Evolutionary conservation across 345 rosid species (phyloP), one percentile per base, ranked within the genome.

Genomic region (Melaleuca quinquenervia): DNA sequence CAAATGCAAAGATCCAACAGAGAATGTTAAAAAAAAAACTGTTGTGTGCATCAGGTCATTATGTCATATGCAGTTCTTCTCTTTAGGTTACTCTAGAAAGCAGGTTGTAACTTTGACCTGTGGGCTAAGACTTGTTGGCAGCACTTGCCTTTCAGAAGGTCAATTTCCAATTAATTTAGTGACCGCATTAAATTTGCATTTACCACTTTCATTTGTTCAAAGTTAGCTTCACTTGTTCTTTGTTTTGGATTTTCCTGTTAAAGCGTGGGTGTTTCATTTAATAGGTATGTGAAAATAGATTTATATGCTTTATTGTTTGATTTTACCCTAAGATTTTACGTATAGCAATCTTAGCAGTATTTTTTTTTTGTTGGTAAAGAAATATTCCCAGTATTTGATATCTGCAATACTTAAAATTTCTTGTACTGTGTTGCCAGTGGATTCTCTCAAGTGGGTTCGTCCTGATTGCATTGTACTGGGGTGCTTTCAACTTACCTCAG

Each of bases 401-500:
- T 62, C 21, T 62, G 74, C 75, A 27, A 29, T 62, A 62, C 21
- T 62, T 41, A 62, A 62, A 56, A 52, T 85, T 88, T 86, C 83
- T 52, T 87, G 86, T 62, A 13, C 87, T 80, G 86, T 85, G 91
- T 90, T 89, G 85, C 90, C 96, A 95, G 99, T 97, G 92, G 99
- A 97, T 94, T 93, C 95, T 87, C 91, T 97, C 90, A 91, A 84
- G 89, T 97, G 99, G 99, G 88, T 97, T 74, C 95, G 94, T 82
- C 88, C 45, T 53, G 96, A 94, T 90, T 94, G 95, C 88, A 92
- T 97, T 52, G 74, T 97, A 82, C 82, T 97, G 3, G 99, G 99
- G 84, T 93, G 98, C 93, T 93, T 90, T 88, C 92, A 92, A 86
- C 89, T 92, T 78, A 90, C 90, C 83, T 89, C 84, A 6, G 98